Conservation (phyloP, 495 filamentous ascomycete species). For the Tricharina praecox region DNA sequence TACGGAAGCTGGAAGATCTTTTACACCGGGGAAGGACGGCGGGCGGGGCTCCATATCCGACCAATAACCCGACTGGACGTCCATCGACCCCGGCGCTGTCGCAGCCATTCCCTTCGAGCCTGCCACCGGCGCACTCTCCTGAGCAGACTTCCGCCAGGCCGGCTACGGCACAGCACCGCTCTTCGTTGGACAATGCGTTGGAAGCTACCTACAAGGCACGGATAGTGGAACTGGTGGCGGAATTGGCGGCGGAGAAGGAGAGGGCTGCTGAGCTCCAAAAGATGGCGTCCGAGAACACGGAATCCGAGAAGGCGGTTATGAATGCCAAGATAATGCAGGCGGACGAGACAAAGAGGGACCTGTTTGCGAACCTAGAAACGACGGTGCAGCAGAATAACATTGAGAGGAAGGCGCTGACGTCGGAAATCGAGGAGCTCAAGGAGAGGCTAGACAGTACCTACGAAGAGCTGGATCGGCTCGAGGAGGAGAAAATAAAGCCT, state of each 20-base stretch:
- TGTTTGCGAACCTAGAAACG: constrained; percentile 86
- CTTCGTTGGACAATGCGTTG: constrained; percentile 28
- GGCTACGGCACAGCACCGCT: constrained; percentile 6
- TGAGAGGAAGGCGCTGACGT: constrained; percentile 63
- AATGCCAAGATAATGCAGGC: constrained; percentile 40
- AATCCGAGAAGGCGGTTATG: constrained; percentile 47
- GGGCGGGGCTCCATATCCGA: not conserved
- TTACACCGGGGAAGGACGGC: constrained; percentile 43
- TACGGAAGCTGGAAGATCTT: constrained; percentile 82
- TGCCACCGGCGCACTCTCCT: constrained; percentile 33
- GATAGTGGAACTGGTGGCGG: constrained; percentile 64
- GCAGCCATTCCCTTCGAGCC: constrained; percentile 25
- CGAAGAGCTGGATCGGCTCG: constrained; percentile 69
- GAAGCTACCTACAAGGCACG: constrained; percentile 31
- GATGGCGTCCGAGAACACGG: constrained; percentile 39
- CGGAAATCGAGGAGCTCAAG: constrained; percentile 57
- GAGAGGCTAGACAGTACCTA: constrained; percentile 68
- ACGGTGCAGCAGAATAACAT: constrained; percentile 72
- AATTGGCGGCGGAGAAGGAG: constrained; percentile 52
- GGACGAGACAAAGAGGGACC: constrained; percentile 83
- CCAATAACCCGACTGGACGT: constrained; percentile 40
- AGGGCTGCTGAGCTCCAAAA: constrained; percentile 38
- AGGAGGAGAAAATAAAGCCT: constrained; percentile 55
- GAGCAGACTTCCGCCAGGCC: constrained; percentile 27
- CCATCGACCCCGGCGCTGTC: constrained; percentile 38